Conservation (phyloP, 2,329 filamentous ascomycete species). For the Ophiostoma sp. region DNA sequence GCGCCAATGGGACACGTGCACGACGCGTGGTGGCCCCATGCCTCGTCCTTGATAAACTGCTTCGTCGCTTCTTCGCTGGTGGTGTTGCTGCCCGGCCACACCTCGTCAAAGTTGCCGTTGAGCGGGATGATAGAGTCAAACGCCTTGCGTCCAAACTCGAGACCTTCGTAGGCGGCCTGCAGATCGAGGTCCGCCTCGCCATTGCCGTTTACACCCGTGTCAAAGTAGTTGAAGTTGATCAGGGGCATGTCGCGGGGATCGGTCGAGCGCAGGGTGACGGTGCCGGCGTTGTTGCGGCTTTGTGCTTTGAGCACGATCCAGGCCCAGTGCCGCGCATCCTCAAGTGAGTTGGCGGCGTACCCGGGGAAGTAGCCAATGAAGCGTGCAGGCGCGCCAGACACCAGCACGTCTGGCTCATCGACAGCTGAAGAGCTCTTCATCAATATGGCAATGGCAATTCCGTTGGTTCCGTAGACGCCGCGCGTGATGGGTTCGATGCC, state of each 20-base stretch:
- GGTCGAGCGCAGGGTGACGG: background rate
- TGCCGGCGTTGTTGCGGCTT: background rate
- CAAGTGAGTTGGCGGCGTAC: background rate
- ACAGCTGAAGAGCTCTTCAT: background rate
- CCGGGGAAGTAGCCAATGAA: background rate
- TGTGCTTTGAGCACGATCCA: background rate
- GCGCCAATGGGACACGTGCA: background rate
- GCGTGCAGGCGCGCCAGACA: background rate
- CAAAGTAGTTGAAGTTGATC: background rate
- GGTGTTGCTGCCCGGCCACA: background rate
- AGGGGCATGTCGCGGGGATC: background rate
- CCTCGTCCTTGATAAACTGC: background rate
- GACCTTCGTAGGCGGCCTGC: background rate
- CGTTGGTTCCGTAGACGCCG: background rate
- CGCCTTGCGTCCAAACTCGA: background rate
- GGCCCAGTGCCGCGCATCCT: background rate
- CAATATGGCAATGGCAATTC: background rate
- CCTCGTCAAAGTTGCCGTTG: background rate
- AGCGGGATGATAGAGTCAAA: background rate
- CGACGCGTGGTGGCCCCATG: background rate
- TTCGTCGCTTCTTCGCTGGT: background rate
- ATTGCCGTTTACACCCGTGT: background rate
- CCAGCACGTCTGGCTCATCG: background rate
- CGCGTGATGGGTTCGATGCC: background rate
- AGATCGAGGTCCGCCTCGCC: background rate